phyloP scores from a whole-genome alignment of 2,329 filamentous ascomycete genomes.

The Magnaporthiopsis rhizophila region DNA sequence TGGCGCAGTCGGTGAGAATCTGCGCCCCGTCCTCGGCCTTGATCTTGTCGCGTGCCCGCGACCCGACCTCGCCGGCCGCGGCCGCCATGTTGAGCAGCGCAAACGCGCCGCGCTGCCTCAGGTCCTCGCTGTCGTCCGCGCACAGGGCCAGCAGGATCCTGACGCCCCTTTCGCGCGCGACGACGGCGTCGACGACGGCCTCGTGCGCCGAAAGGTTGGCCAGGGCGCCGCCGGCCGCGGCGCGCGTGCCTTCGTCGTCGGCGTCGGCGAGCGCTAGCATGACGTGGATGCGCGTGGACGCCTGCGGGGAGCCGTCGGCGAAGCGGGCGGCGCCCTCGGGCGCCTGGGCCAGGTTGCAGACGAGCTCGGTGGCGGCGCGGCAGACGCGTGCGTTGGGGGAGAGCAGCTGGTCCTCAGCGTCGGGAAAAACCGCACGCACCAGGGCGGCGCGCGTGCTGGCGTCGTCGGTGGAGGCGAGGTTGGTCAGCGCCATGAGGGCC shows the following conservation, averaged over 20 bases:
- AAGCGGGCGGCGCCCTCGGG: constrained; percentile 61
- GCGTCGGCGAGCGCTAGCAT: constrained; percentile 82
- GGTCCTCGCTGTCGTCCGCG: constrained; percentile 59
- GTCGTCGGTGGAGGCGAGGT: constrained; percentile 75
- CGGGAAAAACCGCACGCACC: constrained; percentile 63
- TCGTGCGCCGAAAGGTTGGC: constrained; percentile 78
- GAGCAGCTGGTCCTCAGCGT: constrained; percentile 77
- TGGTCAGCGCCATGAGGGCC: constrained; percentile 83
- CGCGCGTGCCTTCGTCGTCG: constrained; percentile 69
- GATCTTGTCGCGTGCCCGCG: constrained; percentile 50
- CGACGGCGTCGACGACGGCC: constrained; percentile 60
- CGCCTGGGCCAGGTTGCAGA: constrained; percentile 80
- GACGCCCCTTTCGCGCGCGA: constrained; percentile 64
- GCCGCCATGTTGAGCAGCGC: constrained; percentile 65
- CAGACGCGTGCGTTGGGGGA: constrained; percentile 67
- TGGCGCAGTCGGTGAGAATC: constrained; percentile 60
- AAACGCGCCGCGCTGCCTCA: constrained; percentile 67
- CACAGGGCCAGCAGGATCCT: constrained; percentile 76
- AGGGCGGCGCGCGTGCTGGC: constrained; percentile 55
- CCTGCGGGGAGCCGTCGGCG: constrained; percentile 53
- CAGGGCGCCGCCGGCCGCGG: constrained; percentile 80
- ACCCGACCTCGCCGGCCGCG: constrained; percentile 57
- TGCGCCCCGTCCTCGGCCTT: constrained; percentile 57
- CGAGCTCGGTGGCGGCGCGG: constrained; percentile 76
- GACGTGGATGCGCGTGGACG: constrained; percentile 69